Evolutionary conservation across 1,284 basidiomycete species (phyloP).

Genomic region (Naganishia cerealis): DNA sequence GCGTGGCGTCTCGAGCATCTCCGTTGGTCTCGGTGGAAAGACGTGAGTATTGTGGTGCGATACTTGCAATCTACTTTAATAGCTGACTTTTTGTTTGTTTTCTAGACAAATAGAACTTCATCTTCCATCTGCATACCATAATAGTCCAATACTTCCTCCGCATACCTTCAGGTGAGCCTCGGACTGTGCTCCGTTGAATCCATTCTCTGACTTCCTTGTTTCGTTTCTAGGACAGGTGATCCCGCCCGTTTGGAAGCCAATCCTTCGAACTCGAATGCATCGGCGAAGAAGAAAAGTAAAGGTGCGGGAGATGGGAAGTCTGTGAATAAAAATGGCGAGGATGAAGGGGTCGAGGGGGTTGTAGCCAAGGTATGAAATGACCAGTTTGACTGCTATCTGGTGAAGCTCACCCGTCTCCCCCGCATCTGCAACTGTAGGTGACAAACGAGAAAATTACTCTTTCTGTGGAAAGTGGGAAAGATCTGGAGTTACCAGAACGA

Average conservation of each 20-base stretch:
- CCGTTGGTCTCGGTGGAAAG: constrained; percentile 84
- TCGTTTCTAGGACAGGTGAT: constrained; percentile 66
- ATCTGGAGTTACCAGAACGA: constrained; percentile 76
- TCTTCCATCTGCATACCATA: constrained; percentile 75
- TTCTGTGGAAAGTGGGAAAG: constrained; percentile 67
- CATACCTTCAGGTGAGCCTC: constrained; percentile 71
- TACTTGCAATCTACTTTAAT: constrained; percentile 7
- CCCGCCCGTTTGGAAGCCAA: constrained; percentile 72
- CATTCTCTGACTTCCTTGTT: not conserved
- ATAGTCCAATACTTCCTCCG: constrained; percentile 70
- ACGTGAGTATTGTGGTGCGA: constrained; percentile 59
- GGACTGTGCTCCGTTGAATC: constrained; percentile 8
- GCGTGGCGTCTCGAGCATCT: constrained; percentile 66
- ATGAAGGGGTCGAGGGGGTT: constrained; percentile 65
- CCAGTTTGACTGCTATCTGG: constrained; percentile 1
- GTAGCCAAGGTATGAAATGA: constrained; percentile 67
- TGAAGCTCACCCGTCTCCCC: not conserved
- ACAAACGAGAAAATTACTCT: constrained; percentile 65
- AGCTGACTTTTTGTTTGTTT: constrained; percentile 28
- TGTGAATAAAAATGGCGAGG: not conserved
- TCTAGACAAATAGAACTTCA: constrained; percentile 79
- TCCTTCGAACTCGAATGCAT: constrained; percentile 57
- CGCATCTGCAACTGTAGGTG: constrained; percentile 9
- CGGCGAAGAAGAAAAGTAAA: constrained; percentile 56
- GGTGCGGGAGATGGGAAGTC: not conserved